Conservation (phyloP, 2,329 filamentous ascomycete genomes). For the Byssochlamys sp. region DNA sequence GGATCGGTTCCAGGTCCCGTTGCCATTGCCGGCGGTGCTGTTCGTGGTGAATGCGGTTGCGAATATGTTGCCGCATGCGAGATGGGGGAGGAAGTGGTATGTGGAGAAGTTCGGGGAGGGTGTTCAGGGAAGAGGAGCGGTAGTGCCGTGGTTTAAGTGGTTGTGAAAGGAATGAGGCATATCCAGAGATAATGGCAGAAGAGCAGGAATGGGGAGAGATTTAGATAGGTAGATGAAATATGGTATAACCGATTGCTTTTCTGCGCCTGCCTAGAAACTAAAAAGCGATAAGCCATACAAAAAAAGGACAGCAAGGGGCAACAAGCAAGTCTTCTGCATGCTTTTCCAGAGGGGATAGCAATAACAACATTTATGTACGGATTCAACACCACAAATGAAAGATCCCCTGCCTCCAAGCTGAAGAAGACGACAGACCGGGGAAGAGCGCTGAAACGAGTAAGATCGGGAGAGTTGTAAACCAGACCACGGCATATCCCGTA, state of each 20-base stretch:
- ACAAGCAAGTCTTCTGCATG: background rate
- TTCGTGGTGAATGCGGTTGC: conserved; percentile 80
- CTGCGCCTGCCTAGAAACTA: background rate
- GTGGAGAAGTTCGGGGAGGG: conserved; percentile 73
- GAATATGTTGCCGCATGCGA: conserved; percentile 81
- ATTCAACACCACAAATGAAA: background rate
- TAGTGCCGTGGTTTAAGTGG: conserved; percentile 49
- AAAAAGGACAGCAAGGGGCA: background rate
- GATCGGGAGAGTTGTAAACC: background rate
- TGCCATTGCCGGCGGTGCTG: conserved; percentile 60
- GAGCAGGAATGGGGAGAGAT: background rate
- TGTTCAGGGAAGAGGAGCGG: conserved; percentile 63
- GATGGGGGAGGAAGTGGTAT: conserved; percentile 79
- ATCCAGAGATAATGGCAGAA: background rate
- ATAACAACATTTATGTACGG: background rate
- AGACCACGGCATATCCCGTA: background rate
- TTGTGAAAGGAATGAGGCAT: conserved; percentile 15
- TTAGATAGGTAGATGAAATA: background rate
- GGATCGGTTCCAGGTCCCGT: conserved; percentile 34
- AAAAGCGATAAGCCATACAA: background rate
- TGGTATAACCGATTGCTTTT: background rate
- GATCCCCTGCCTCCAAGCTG: background rate
- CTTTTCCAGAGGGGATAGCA: background rate
- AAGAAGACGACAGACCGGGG: background rate
- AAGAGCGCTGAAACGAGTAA: background rate